Percentiles rank a stretch among this genome's conserved stretches.
Evolutionary conservation across 345 rosid genomes (phyloP).

Genomic region (Eucalyptus dawsonii): DNA sequence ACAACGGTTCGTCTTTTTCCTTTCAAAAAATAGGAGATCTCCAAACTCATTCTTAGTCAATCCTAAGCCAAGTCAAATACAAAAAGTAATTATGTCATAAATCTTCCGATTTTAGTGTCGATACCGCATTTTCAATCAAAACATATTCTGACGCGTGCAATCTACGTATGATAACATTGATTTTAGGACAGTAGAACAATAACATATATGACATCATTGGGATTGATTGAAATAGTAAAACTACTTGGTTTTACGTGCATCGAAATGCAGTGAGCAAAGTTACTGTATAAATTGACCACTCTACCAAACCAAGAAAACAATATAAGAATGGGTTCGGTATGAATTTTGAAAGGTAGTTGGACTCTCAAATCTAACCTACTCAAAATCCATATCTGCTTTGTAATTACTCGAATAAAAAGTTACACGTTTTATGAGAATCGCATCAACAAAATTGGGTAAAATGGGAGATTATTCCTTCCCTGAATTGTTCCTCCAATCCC

Average conservation of each 20-base stretch:
- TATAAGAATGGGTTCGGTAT: neutral
- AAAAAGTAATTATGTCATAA: neutral
- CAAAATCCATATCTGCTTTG: neutral
- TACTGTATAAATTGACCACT: neutral
- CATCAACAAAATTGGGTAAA: neutral
- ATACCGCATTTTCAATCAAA: neutral
- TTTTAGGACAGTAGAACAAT: too few relatives aligned
- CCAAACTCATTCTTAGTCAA: neutral
- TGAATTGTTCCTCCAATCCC: neutral
- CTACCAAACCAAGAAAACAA: neutral
- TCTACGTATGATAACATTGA: too few relatives aligned
- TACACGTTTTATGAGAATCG: neutral
- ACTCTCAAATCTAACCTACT: neutral
- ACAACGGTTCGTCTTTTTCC: neutral
- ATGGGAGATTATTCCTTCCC: neutral
- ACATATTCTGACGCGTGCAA: fast-evolving
- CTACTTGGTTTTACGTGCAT: neutral
- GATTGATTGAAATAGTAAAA: neutral
- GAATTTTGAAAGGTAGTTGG: neutral
- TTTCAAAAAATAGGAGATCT: neutral
- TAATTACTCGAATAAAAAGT: neutral
- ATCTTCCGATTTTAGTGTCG: neutral
- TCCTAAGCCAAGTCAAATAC: neutral
- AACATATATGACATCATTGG: too few relatives aligned
- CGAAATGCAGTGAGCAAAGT: neutral